Base-by-base conservation (phyloP, 768 basidiomycete species). In the Boletellus ananas region DNA sequence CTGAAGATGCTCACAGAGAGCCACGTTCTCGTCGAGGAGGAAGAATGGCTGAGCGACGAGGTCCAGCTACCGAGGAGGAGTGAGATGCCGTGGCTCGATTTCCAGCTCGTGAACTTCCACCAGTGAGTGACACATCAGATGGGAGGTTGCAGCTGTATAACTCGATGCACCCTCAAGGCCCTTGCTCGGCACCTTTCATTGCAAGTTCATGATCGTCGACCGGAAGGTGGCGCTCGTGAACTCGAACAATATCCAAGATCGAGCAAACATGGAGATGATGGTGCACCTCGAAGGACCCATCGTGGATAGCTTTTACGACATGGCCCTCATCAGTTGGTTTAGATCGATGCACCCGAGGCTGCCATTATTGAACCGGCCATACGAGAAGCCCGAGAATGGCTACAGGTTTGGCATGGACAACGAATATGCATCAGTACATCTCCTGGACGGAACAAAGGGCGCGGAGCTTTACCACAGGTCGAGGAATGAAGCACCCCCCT, bases 131-230 rank as follows among this genome's bases (percentile, higher is more conserved):
- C 21, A 27, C 33, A 4, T 34, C 23, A 11, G 6, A 13, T 40
- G 21, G 34, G 34, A 13, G 3, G n/a, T 10, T 12, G 50, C 12
- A 23, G 39, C 8, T 34, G 12, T 27, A 33, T 36, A 8, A 31
- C 20, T 45, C 9, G 37, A 17, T 10, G 29, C 29, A 21, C 31
- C 14, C 34, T 29, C 61, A 50, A 69, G 75, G 34, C 79, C 79
- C 3, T 52, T 82, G 18, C 63, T 83, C 3, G 84, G 84, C 12
- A 87, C 85, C 0, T 87, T 86, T 64, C 86, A 88, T 56, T 77
- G 80, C 40, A 87, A 87, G 60, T 85, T 79, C 59, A 72, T 86
- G 68, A 70, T 87, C 37, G 79, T 86, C 2, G 85, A 88, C 61
- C 72, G 84, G n/a, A 80, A 78, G 57, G 70, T 84, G 33, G 84